Evolutionary conservation across 352 stramenopile species (phyloP).

Genomic region (Blastocystis sp.): DNA sequence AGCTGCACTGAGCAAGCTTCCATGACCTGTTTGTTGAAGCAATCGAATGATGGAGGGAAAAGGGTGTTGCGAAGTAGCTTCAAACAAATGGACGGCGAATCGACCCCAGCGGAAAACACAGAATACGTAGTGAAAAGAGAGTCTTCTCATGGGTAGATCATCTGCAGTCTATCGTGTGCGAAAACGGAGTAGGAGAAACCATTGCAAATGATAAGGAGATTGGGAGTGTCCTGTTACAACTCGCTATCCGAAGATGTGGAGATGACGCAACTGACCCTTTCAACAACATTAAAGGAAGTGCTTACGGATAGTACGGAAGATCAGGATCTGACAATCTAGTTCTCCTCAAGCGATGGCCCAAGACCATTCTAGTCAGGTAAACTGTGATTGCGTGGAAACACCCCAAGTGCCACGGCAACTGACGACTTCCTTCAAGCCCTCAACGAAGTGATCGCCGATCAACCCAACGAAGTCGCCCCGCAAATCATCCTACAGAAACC

Average conservation of each 20-base stretch:
- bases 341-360: background rate
- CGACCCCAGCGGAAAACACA: background rate
- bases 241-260: background rate
- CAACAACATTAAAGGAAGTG: background rate
- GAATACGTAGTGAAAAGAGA: no score
- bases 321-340: background rate
- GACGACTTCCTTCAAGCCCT: background rate
- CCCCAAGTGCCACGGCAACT: background rate
- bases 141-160: no score
- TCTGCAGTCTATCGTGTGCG: background rate
- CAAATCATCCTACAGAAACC: conserved; percentile 47
- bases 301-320: background rate
- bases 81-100: background rate
- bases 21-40: background rate
- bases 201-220: background rate
- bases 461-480: background rate
- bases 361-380: conserved; percentile 5
- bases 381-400: background rate
- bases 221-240: conserved; percentile 17
- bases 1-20: background rate
- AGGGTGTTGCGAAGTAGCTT: background rate
- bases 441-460: background rate
- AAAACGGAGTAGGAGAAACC: background rate
- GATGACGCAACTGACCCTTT: background rate
- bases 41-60: conserved; percentile 12